Percentiles rank a stretch among this genome's conserved stretches.
phyloP scores from a whole-genome alignment of 139 green algal genomes.

The Picochlorum sp. region DNA sequence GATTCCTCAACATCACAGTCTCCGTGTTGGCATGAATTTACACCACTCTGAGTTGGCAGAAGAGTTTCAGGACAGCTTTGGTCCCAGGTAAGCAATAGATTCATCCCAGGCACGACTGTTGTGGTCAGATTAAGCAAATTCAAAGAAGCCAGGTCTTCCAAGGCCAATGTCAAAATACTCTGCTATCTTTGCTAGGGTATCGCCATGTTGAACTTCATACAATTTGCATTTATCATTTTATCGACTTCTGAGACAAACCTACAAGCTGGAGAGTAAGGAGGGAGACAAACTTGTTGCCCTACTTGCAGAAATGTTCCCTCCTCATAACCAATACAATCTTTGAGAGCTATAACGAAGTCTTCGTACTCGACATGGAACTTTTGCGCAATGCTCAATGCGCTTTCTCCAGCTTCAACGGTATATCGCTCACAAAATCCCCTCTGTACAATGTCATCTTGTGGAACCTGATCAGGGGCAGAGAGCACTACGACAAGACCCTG shows the following conservation, averaged over 20 bases:
- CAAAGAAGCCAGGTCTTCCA: not conserved
- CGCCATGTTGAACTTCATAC: slow-evolving; percentile 5
- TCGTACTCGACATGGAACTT: slow-evolving; percentile 6
- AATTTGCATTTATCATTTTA: slow-evolving; percentile 6
- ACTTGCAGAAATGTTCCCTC: slow-evolving; percentile 4
- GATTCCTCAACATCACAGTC: no score
- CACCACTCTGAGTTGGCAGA: no score
- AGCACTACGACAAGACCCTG: no score
- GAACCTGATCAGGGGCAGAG: not conserved
- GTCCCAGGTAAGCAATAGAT: not conserved
- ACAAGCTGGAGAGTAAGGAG: slow-evolving; percentile 10
- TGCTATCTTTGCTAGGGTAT: slow-evolving; percentile 5
- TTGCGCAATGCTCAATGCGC: slow-evolving; percentile 13
- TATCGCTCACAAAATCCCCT: not conserved
- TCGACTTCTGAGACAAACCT: not conserved
- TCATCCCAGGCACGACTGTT: not conserved
- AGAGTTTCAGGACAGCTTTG: no score
- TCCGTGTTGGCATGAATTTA: no score
- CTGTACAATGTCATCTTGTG: not conserved
- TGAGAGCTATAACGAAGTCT: slow-evolving; percentile 8
- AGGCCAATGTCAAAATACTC: not conserved
- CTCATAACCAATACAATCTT: slow-evolving; percentile 10
- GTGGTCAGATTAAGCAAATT: not conserved
- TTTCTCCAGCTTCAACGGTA: slow-evolving; percentile 1
- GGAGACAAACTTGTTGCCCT: slow-evolving; percentile 11